These are phyloP conservation scores for Vaccinium myrtillus DNA, from an alignment of 148 eudicot species.

Conservation along the genomic window DNA sequence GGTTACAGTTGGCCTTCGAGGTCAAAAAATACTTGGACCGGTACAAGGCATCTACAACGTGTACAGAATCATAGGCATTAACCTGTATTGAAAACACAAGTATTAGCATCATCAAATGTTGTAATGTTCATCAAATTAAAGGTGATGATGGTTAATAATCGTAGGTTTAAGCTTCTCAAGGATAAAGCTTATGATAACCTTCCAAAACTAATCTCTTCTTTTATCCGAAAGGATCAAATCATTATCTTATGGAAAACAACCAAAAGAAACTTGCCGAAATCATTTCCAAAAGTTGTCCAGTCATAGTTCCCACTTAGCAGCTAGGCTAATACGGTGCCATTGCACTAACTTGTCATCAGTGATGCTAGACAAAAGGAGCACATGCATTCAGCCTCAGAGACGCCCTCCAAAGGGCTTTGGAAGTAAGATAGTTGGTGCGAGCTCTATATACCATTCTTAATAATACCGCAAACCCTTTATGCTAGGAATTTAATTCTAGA, in stretches of 20 bases:
- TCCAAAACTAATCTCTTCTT: not conserved
- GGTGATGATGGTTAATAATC: not conserved
- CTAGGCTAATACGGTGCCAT: too few species aligned
- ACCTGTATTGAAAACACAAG: conserved; percentile 52
- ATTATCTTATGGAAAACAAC: not conserved
- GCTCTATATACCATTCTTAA: not conserved
- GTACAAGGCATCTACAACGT: conserved; percentile 69
- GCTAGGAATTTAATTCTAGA: not conserved
- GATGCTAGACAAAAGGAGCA: not conserved
- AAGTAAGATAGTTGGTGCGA: not conserved
- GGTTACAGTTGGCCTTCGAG: conserved; percentile 38
- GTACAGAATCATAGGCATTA: conserved; percentile 65
- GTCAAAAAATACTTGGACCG: conserved; percentile 85
- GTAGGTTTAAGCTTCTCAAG: conserved; percentile 8
- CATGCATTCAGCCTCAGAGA: not conserved
- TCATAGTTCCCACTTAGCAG: too few species aligned
- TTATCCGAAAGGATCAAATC: not conserved
- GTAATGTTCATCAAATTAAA: not conserved
- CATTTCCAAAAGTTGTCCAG: conserved; percentile 1
- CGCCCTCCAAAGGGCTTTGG: not conserved
- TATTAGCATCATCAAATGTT: not conserved
- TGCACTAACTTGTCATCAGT: too few species aligned
- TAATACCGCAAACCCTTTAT: not conserved
- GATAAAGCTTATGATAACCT: not conserved
- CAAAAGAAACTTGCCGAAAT: not conserved